Percentiles rank a stretch among this genome's conserved stretches.
Evolutionary conservation across 331 rosid species (phyloP).

Genomic region (Erythrophleum ivorense): DNA sequence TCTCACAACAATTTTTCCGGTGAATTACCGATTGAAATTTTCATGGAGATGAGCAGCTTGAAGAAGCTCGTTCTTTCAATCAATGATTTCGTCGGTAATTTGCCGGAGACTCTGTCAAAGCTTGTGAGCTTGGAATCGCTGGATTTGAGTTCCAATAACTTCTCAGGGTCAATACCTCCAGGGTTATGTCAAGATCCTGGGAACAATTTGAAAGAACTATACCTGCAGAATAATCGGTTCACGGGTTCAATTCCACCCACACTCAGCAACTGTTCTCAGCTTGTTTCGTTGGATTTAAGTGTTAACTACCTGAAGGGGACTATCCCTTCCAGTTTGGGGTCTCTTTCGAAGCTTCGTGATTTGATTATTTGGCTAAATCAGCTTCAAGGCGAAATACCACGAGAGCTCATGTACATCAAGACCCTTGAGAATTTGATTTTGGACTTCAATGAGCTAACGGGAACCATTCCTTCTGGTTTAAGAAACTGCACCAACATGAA

Average conservation of each 20-base stretch:
- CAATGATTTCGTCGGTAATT: slow-evolving; percentile 54
- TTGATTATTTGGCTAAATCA: slow-evolving; percentile 83
- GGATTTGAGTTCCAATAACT: slow-evolving; percentile 88
- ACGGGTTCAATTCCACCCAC: slow-evolving; percentile 70
- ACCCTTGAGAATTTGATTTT: slow-evolving; percentile 80
- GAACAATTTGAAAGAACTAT: slow-evolving; percentile 64
- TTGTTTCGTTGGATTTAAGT: slow-evolving; percentile 83
- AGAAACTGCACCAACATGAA: slow-evolving; percentile 78
- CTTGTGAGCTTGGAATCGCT: slow-evolving; percentile 56
- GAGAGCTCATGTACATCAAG: slow-evolving; percentile 59
- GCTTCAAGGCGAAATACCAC: slow-evolving; percentile 83
- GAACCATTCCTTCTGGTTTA: slow-evolving; percentile 72
- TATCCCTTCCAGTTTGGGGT: slow-evolving; percentile 79
- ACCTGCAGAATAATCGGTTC: slow-evolving; percentile 73
- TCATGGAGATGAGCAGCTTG: slow-evolving; percentile 58
- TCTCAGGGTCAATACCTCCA: slow-evolving; percentile 61
- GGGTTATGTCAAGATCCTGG: slow-evolving; percentile 56
- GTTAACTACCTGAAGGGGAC: slow-evolving; percentile 78
- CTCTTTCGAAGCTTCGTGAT: slow-evolving; percentile 65
- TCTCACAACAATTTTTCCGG: slow-evolving; percentile 65
- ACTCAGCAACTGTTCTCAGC: slow-evolving; percentile 80
- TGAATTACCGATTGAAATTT: slow-evolving; percentile 54
- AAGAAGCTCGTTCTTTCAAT: slow-evolving; percentile 50
- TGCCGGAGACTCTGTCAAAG: slow-evolving; percentile 64
- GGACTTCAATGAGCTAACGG: slow-evolving; percentile 79